phyloP scores from a whole-genome alignment of 257 asterid species.

The Solanum lignicaule region DNA sequence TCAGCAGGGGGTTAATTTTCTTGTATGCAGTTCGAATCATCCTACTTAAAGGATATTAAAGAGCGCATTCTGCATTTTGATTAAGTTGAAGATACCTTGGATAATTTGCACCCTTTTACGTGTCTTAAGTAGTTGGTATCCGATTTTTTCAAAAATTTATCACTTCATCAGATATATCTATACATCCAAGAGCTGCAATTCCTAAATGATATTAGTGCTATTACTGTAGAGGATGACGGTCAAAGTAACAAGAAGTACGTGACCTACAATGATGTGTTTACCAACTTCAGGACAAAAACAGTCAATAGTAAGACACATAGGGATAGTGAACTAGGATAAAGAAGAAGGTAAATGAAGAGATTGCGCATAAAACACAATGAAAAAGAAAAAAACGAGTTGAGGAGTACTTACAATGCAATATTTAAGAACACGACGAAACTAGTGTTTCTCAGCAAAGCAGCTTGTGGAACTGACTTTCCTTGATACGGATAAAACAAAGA shows the following conservation, averaged over 20 bases:
- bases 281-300: not conserved
- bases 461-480: constrained; percentile 67
- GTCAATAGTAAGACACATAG: not conserved
- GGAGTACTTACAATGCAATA: constrained; percentile 58
- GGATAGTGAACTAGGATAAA: not conserved
- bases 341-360: not conserved
- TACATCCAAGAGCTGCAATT: not conserved
- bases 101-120: not conserved
- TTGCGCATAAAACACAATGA: not conserved
- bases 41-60: not conserved
- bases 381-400: not conserved
- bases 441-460: constrained; percentile 49
- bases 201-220: not conserved
- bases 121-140: not conserved
- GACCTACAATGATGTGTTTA: not conserved
- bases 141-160: not conserved
- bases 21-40: not conserved
- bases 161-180: not conserved
- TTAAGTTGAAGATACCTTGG: not conserved
- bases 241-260: not conserved
- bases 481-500: constrained; percentile 69
- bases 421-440: constrained; percentile 51
- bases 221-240: not conserved
- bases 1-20: not conserved
- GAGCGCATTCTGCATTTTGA: not conserved